Evolutionary conservation across 148 eudicot species (phyloP), one percentile per base, ranked within the genome.

Genomic region (Silene latifolia): DNA sequence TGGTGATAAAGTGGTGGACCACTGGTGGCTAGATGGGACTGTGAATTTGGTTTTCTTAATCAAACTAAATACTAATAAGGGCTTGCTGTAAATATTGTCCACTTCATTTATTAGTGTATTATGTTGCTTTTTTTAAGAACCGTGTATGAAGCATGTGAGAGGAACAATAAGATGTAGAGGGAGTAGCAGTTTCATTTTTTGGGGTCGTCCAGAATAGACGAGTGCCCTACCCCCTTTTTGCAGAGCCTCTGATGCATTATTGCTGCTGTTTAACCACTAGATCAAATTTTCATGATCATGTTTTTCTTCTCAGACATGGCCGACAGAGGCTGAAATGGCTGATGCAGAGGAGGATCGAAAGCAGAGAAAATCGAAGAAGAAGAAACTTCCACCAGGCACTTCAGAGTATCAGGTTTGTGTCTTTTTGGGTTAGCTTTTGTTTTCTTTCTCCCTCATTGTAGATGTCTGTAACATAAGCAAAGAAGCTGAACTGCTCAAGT

Each of bases 241-340:
- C 11, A 32, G 25, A 32, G 11, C 48, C 48, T 4, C 18, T 35
- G 69, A 1, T 5, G 14, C 18, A 3, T 29, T 48, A 0, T 51
- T 5, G 51, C 47, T 58, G 11, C 10, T 53, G 9, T 12, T 10
- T 29, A 57, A 29, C 48, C 74, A 21, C 7, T 46, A 1, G 5
- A 10, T 72, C 14, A 32, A 17, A 35, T 46, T 67, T 69, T 67
- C 58, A 48, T 82, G 18, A 27, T 63, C 51, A 0, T 81, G 71
- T 23, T 79, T 63, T 69, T 59, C 67, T 78, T 29, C 53, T 76
- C 75, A 96, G 99, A 96, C 99, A 57, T 96, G 98, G 98, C 99
- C 99, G 61, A 92, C 99, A 21, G 97, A 90, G 86, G 94, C 88
- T 69, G 99, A 96, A 83, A 92, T 96, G 98, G 91, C 84, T 48